Conservation (phyloP, 345 rosid genomes). For the Sisymbrium irio region DNA sequence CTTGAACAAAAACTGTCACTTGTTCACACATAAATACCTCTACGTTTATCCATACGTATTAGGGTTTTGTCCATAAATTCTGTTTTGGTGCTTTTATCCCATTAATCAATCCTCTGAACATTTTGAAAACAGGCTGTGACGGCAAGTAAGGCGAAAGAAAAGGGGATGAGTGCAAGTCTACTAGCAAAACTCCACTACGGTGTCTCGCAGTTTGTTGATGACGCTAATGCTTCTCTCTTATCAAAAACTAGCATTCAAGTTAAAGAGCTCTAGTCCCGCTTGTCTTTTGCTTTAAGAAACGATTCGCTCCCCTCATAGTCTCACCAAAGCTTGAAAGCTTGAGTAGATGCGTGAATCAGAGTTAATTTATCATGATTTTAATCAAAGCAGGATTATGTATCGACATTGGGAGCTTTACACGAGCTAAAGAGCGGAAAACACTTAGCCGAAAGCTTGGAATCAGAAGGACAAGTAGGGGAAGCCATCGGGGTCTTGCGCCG, state of each 20-base stretch:
- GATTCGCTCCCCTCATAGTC: not conserved
- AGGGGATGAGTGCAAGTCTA: constrained; percentile 10
- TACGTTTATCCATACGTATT: not conserved
- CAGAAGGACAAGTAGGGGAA: not conserved
- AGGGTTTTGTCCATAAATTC: not conserved
- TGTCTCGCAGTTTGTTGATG: not conserved
- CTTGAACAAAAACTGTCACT: not conserved
- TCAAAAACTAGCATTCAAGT: not conserved
- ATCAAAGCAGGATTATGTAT: constrained; percentile 1
- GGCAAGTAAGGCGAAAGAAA: not conserved
- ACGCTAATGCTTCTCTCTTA: not conserved
- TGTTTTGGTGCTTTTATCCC: not conserved
- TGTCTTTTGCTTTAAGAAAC: not conserved
- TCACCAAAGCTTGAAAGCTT: not conserved
- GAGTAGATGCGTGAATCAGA: not conserved
- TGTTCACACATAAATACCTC: not conserved
- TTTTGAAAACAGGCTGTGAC: not conserved
- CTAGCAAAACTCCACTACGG: constrained; percentile 2
- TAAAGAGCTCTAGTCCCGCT: not conserved
- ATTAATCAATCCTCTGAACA: not conserved
- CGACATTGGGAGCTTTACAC: constrained; percentile 6
- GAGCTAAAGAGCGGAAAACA: constrained; percentile 6
- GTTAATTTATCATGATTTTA: not conserved
- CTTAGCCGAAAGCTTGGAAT: not conserved
- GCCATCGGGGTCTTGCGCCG: constrained; percentile 12